Conservation (phyloP, 805 yeast genomes). For the Lachancea quebecensis region DNA sequence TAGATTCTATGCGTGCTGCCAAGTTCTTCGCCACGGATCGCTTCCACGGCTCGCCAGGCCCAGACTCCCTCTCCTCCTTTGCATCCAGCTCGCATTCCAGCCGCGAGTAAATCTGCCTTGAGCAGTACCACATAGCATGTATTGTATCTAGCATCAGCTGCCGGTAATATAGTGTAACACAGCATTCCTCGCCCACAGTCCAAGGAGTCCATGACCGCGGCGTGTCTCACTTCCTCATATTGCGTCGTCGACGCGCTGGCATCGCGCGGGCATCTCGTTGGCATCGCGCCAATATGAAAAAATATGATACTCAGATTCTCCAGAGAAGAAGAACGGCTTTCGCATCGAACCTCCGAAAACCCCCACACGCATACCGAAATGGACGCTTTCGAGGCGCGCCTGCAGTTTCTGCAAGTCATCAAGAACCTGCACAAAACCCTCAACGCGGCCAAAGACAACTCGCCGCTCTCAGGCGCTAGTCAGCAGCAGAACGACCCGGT, state of each 20-base stretch:
- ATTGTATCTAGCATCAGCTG: background rate
- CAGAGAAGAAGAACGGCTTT: too few species aligned
- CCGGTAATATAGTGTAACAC: background rate
- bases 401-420: conserved; percentile 64
- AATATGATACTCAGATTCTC: background rate
- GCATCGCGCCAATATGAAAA: background rate
- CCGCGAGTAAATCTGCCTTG: conserved; percentile 1
- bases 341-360: background rate
- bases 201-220: too few species aligned
- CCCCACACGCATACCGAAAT: conserved; percentile 31
- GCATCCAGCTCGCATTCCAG: conserved; percentile 3
- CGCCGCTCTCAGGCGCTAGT: conserved; percentile 37
- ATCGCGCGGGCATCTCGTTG: too few species aligned
- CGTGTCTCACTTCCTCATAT: too few species aligned
- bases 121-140: background rate
- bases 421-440: conserved; percentile 52
- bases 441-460: conserved; percentile 28
- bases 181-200: too few species aligned
- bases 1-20: background rate
- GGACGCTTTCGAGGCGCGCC: conserved; percentile 86
- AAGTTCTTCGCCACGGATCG: conserved; percentile 1
- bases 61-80: conserved; percentile 5
- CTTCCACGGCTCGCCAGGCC: conserved; percentile 1
- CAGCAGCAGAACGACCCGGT: conserved; percentile 20
- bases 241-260: too few species aligned